Base-by-base conservation (phyloP, 371 early-diverging fungal genomes). In the Umbelopsis sp. region DNA sequence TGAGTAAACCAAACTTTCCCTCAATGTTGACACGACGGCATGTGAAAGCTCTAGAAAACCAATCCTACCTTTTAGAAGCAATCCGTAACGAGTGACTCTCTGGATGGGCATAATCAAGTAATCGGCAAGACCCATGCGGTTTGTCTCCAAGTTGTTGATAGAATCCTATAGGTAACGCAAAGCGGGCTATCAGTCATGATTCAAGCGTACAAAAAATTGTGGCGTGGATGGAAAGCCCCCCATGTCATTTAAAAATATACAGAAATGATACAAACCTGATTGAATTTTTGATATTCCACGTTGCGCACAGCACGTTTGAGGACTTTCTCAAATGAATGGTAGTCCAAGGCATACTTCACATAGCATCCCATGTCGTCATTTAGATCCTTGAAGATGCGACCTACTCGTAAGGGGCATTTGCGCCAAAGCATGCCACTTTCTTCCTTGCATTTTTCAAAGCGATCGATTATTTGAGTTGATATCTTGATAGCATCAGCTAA, bases 21-120 rank as follows among this genome's bases (percentile, higher is more conserved):
- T 29, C 29, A 29, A 29, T 29, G 29, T 29, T 29, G 29, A 29
- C 29, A 29, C 29, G 29, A 22, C 22, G 29, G 29, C 29, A 29
- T 29, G 29, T 41, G 2, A 10, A 38, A 12, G 63, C 35, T 24
- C 63, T 24, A 22, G 9, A 65, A 65, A 12, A 22, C 29, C 64
- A 44, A 25, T 2, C 7, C 29, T 76, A 82, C 83, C 83, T 77
- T 82, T 78, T 25, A 82, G 68, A 44, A 82, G 46, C 44, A 82
- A 66, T 66, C 80, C 79, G 48, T 80, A 82, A 24, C 83, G 77
- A 16, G 83, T 78, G 41, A 79, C 76, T 29, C 83, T 70, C 53
- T 82, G 83, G 16, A 82, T 77, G 1, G 83, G 83, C 18, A 79
- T 77, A 68, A 82, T 82, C 8, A 82, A 68, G 44, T 79, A 82